phyloP scores from a whole-genome alignment of 805 yeast species.

The Suhomyces sp. region DNA sequence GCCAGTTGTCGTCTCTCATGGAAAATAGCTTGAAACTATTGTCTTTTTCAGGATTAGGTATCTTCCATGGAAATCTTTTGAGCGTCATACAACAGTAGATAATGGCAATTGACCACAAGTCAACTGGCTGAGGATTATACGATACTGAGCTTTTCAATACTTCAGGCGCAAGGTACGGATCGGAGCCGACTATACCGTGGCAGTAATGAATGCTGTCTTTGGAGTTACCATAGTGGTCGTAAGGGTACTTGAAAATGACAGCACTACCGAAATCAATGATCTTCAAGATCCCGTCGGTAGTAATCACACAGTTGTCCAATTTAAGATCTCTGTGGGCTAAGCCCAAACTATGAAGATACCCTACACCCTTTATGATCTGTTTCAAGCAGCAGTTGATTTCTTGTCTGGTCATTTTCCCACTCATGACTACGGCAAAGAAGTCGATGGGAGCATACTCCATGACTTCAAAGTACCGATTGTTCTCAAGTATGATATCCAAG shows the following conservation, averaged over 20 bases:
- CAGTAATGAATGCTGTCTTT: conserved; percentile 23
- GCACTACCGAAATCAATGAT: conserved; percentile 84
- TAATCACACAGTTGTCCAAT: conserved; percentile 79
- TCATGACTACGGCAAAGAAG: conserved; percentile 84
- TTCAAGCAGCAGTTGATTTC: conserved; percentile 80
- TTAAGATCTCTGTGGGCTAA: conserved; percentile 81
- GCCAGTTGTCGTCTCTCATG: conserved; percentile 68
- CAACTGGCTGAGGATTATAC: conserved; percentile 77
- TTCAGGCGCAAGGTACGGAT: conserved; percentile 85
- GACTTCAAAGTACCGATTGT: conserved; percentile 73
- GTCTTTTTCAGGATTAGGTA: conserved; percentile 58
- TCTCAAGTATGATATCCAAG: conserved; percentile 69
- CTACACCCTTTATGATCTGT: conserved; percentile 70
- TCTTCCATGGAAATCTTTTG: conserved; percentile 85
- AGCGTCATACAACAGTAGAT: conserved; percentile 85
- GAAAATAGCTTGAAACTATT: conserved; percentile 67
- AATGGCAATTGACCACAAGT: conserved; percentile 81
- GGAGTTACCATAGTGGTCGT: conserved; percentile 34
- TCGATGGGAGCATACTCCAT: conserved; percentile 93
- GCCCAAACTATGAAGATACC: conserved; percentile 72
- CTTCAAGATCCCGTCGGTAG: conserved; percentile 68
- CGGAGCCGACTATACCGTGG: conserved; percentile 81
- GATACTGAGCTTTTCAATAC: conserved; percentile 50
- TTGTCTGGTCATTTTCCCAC: conserved; percentile 75
- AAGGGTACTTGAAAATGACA: conserved; percentile 76